These are phyloP conservation scores for Orychophragmus violaceus DNA, from an alignment of 345 rosid genomes.

Conservation along the genomic window DNA sequence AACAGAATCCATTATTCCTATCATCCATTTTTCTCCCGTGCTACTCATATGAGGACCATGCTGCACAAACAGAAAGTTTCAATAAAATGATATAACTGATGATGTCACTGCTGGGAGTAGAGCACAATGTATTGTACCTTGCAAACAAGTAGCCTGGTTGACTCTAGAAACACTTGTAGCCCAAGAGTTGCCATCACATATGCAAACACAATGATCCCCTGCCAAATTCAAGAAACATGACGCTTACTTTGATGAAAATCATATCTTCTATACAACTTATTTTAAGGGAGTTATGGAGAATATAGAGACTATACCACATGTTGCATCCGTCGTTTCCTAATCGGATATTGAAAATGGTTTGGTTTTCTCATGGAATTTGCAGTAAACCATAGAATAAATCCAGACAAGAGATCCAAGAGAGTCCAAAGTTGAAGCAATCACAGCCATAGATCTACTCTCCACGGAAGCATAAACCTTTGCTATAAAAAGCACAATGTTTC, in stretches of 20 bases:
- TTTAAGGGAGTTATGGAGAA: not conserved
- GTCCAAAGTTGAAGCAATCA: constrained; percentile 76
- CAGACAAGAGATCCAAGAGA: constrained; percentile 82
- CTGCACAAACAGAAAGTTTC: constrained; percentile 13
- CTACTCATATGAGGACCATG: constrained; percentile 29
- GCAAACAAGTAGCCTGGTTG: constrained; percentile 36
- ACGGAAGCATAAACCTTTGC: too few species aligned
- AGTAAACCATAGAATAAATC: constrained; percentile 82
- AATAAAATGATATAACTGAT: not conserved
- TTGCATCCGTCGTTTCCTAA: constrained; percentile 79
- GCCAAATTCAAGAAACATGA: not conserved
- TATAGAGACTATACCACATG: constrained; percentile 51
- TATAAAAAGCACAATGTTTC: too few species aligned
- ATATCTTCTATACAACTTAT: not conserved
- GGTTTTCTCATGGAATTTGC: constrained; percentile 63
- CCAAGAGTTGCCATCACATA: constrained; percentile 61
- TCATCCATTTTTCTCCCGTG: constrained; percentile 44
- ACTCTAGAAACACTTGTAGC: too few species aligned
- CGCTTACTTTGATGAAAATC: too few species aligned
- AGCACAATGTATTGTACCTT: constrained; percentile 18
- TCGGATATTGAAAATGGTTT: constrained; percentile 65
- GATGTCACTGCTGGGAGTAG: not conserved
- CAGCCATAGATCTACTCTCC: too few species aligned
- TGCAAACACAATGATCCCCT: constrained; percentile 59
- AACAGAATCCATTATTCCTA: too few species aligned